These are phyloP conservation scores for Xylaria sp. DNA, from an alignment of 2,329 filamentous ascomycete species.

Conservation along the genomic window DNA sequence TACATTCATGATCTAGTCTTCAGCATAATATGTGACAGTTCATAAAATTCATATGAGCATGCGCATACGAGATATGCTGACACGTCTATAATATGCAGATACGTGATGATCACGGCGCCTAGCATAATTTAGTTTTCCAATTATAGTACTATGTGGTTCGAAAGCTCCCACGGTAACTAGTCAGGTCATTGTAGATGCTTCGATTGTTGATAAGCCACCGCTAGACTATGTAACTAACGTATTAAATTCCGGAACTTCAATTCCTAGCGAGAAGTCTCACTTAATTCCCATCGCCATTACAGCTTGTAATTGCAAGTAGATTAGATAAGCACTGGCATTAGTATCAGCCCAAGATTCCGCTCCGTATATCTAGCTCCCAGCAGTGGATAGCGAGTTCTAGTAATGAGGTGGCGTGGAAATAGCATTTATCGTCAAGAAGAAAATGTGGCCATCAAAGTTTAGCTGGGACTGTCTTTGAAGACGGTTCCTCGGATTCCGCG, in stretches of 20 bases:
- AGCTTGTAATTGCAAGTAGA: not conserved
- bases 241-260: too few species aligned
- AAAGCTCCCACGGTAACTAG: not conserved
- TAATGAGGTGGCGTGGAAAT: not conserved
- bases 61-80: not conserved
- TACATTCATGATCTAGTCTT: not conserved
- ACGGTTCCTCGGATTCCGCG: slow-evolving; percentile 4
- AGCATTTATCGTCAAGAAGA: not conserved
- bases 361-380: not conserved
- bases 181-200: too few species aligned
- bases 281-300: not conserved
- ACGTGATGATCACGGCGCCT: not conserved
- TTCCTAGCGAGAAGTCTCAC: too few species aligned
- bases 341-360: slow-evolving; percentile 2
- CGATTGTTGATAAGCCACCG: not conserved
- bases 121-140: too few species aligned
- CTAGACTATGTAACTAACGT: not conserved
- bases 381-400: not conserved
- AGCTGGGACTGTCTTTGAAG: not conserved
- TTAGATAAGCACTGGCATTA: not conserved
- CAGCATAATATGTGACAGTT: not conserved
- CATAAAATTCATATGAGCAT: not conserved
- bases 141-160: too few species aligned
- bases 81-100: not conserved
- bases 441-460: slow-evolving; percentile 1